Evolutionary conservation across 495 filamentous ascomycete species (phyloP), one percentile per base, ranked within the genome.

Genomic region (Jackrogersella multiformis): DNA sequence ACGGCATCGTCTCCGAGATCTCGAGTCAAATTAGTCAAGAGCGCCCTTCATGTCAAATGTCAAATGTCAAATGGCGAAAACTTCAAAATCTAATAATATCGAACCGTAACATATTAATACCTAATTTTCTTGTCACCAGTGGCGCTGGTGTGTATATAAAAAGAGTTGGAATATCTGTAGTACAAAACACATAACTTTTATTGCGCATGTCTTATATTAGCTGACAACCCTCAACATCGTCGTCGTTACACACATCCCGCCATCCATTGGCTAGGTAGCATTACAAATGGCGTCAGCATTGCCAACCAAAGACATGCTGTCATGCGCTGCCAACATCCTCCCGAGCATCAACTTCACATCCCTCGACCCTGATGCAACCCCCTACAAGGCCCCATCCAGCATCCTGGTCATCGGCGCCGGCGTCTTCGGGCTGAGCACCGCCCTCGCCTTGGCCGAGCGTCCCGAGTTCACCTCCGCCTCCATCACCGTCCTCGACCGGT

Each of bases 341-440:
- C 61, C 49, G 0, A 38, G 45, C 35, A 18, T 60, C 18, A 10
- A 44, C 2, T 21, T 26, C 4, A 62, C 46, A 6, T 20, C 53
- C 20, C 64, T 64, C n/a, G 49, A 53, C 32, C 18, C 30, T 1
- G 15, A 34, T 4, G 30, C 15, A 9, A 26, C 2, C 34, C 41
- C 26, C 34, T 52, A 49, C 55, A 26, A 56, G 1, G 46, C 76
- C 18, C 82, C 81, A 30, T 71, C 76, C 7, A 87, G 85, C 28
- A 88, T 94, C 63, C 79, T 94, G 52, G 92, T 94, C 59, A 78
- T 93, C 9, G 91, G 91, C 64, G 87, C 89, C 45, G 91, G 91
- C 46, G 88, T 92, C 61, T 93, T 93, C 64, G 91, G 91, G 69
- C 83, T 86, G 46, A 88, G 87, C 30, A 92, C 90, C 9, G 88